phyloP scores from a whole-genome alignment of 2,329 filamentous ascomycete genomes.

The Massarina eburnea region DNA sequence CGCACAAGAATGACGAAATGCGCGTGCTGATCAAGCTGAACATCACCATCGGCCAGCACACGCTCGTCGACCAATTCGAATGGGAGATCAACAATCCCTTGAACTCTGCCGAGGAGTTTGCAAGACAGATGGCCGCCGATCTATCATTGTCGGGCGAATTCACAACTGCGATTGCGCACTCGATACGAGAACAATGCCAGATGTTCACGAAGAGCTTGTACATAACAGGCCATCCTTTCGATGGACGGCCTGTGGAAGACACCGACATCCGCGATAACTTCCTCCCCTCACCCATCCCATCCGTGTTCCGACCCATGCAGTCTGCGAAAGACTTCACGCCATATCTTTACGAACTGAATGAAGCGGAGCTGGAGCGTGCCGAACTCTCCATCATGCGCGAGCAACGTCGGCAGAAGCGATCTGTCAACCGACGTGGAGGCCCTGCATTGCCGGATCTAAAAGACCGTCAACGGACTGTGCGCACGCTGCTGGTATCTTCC shows the following conservation, averaged over 20 bases:
- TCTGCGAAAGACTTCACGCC: slow-evolving; percentile 93
- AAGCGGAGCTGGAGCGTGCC: slow-evolving; percentile 84
- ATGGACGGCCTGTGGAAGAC: slow-evolving; percentile 90
- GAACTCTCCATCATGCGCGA: slow-evolving; percentile 93
- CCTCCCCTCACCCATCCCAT: slow-evolving; percentile 77
- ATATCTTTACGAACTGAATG: slow-evolving; percentile 90
- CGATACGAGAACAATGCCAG: slow-evolving; percentile 93
- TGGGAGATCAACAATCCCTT: slow-evolving; percentile 97
- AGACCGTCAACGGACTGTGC: slow-evolving; percentile 88
- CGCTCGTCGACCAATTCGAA: slow-evolving; percentile 94
- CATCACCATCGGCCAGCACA: slow-evolving; percentile 94
- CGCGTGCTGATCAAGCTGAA: slow-evolving; percentile 93
- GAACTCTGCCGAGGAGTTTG: slow-evolving; percentile 95
- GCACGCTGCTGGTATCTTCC: slow-evolving; percentile 88
- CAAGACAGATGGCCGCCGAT: slow-evolving; percentile 82
- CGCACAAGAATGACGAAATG: slow-evolving; percentile 99
- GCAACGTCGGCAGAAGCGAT: slow-evolving; percentile 90
- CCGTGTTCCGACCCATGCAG: slow-evolving; percentile 86
- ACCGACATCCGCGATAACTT: slow-evolving; percentile 84
- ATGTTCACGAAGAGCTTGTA: slow-evolving; percentile 93
- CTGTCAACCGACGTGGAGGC: slow-evolving; percentile 88
- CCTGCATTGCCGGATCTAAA: slow-evolving; percentile 94
- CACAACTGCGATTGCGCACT: slow-evolving; percentile 95
- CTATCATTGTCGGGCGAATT: slow-evolving; percentile 93
- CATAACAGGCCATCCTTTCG: slow-evolving; percentile 90